Evolutionary conservation across 768 basidiomycete species (phyloP).

Genomic region (Amanita pallidorosea): DNA sequence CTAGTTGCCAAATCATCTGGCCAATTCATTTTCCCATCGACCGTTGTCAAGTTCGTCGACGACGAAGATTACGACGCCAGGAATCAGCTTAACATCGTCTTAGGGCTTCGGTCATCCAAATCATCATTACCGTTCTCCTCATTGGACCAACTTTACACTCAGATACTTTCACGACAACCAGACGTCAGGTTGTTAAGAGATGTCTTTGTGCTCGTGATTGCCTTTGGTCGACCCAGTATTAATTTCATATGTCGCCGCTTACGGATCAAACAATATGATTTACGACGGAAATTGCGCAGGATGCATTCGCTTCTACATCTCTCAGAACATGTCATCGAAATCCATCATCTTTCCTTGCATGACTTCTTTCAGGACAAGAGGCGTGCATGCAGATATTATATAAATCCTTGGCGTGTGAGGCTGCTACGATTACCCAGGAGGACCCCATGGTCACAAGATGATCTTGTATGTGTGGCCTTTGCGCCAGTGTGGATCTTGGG

Average conservation of each 20-base stretch:
- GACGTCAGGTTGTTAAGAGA: neutral
- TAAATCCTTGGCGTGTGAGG: neutral
- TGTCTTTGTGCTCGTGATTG: neutral
- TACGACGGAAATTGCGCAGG: neutral
- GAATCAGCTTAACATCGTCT: neutral
- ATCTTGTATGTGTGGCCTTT: too few species aligned
- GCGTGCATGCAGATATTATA: neutral
- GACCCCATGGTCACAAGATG: too few species aligned
- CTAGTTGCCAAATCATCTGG: neutral
- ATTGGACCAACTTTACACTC: neutral
- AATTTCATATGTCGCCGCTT: neutral
- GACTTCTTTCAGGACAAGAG: neutral
- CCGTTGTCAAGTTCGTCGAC: neutral
- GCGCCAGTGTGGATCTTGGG: too few species aligned
- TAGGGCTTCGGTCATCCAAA: neutral
- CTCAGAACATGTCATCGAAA: neutral
- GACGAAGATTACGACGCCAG: neutral
- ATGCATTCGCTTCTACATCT: neutral
- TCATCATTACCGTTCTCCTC: neutral
- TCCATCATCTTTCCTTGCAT: neutral
- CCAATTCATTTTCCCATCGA: neutral
- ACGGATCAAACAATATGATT: neutral
- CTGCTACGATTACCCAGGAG: neutral
- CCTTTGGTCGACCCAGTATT: neutral
- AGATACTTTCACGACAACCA: neutral